A percentile compares a stretch with the other conserved stretches of the same genome.
These are phyloP conservation scores for Lanmaoa rubissima DNA, from an alignment of 768 basidiomycete species.

Conservation along the genomic window DNA sequence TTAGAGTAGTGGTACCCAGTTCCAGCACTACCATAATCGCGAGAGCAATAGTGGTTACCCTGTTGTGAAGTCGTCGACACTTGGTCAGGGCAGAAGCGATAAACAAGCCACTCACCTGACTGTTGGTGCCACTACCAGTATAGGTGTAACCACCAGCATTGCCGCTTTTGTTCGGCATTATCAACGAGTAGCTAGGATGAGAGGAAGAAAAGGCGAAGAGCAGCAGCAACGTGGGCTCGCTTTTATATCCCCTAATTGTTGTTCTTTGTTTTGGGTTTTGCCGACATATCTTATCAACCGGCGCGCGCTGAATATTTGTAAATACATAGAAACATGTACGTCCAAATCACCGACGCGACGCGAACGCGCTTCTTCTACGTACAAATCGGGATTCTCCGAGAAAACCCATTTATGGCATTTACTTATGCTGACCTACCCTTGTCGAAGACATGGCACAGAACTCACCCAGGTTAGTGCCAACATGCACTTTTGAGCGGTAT, in stretches of 20 bases:
- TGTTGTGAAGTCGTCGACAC: slow-evolving; percentile 18
- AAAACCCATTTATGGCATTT: too few relatives aligned
- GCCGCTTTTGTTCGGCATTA: slow-evolving; percentile 17
- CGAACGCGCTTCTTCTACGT: too few relatives aligned
- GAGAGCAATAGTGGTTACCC: slow-evolving; percentile 64
- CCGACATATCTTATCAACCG: neutral
- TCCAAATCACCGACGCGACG: too few relatives aligned
- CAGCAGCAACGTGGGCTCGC: rapidly evolving
- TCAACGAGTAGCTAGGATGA: neutral
- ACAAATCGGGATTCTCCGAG: too few relatives aligned
- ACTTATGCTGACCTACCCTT: too few relatives aligned
- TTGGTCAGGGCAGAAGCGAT: neutral
- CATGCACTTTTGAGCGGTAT: too few relatives aligned
- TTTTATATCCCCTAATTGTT: slow-evolving; percentile 14
- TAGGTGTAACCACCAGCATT: slow-evolving; percentile 37
- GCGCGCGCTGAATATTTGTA: too few relatives aligned
- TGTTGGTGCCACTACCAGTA: slow-evolving; percentile 51
- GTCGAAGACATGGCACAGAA: too few relatives aligned
- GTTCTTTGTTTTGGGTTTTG: slow-evolving; percentile 11
- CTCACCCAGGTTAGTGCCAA: too few relatives aligned
- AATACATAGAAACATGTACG: too few relatives aligned
- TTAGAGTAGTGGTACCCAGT: slow-evolving; percentile 64
- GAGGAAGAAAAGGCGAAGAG: neutral
- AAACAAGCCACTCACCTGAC: slow-evolving; percentile 35
- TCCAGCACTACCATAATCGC: slow-evolving; percentile 42